Conservation (phyloP, 164 flowering plant species). For the Dillenia suffruticosa region DNA sequence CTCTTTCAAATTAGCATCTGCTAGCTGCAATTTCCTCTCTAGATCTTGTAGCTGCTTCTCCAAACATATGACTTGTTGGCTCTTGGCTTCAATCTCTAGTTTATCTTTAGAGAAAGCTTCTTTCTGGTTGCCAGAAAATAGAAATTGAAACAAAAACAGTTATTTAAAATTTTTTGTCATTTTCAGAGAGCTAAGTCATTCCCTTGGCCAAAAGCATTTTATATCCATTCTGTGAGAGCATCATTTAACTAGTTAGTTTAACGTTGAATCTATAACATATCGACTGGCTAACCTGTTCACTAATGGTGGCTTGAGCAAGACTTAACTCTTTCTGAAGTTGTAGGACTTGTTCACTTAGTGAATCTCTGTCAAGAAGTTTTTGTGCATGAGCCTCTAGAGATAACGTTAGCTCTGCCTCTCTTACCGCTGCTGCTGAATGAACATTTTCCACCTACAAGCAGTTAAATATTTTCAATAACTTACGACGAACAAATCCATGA, state of each 20-base stretch:
- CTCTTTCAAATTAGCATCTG: constrained; percentile 37
- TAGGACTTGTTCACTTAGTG: constrained; percentile 29
- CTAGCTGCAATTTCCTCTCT: constrained; percentile 47
- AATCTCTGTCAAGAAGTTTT: constrained; percentile 29
- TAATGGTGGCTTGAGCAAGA: constrained; percentile 35
- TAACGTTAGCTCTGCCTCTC: constrained; percentile 36
- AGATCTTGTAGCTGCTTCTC: constrained; percentile 62
- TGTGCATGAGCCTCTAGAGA: constrained; percentile 38
- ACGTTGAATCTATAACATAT: too few relatives aligned
- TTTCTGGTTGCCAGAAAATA: constrained; percentile 36
- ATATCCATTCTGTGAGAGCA: too few relatives aligned
- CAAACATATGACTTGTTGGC: constrained; percentile 33
- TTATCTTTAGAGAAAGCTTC: constrained; percentile 42
- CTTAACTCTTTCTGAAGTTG: constrained; percentile 48
- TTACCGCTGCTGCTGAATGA: constrained; percentile 31
- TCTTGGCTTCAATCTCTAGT: constrained; percentile 63
- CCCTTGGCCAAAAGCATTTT: neutral
- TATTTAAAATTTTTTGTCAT: neutral
- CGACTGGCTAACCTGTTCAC: constrained; percentile 37
- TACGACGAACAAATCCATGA: neutral
- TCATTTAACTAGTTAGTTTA: too few relatives aligned
- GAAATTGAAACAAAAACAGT: constrained; percentile 8
- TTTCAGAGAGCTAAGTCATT: too few relatives aligned
- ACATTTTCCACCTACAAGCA: constrained; percentile 38
- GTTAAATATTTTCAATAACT: neutral